These are phyloP conservation scores for Camptophora hylomeconis DNA, from an alignment of 2,329 filamentous ascomycete genomes.

Conservation along the genomic window DNA sequence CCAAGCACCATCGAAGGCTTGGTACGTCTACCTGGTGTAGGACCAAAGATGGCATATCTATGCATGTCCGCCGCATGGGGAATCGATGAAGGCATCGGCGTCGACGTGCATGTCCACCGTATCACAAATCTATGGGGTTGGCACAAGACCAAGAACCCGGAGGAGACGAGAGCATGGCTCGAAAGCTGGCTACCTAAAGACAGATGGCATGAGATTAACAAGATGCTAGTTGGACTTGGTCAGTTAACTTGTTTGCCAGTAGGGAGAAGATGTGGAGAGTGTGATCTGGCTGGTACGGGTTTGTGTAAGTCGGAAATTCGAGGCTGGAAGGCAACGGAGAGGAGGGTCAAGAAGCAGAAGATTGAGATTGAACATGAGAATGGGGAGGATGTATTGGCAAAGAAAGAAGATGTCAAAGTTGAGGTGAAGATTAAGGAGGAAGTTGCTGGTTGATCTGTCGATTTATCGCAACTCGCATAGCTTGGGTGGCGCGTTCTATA, in stretches of 20 bases:
- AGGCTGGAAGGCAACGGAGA: constrained; percentile 38
- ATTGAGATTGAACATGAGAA: constrained; percentile 16
- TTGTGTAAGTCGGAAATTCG: constrained; percentile 62
- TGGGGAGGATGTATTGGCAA: constrained; percentile 21
- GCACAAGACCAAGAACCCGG: constrained; percentile 68
- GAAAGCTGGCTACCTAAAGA: constrained; percentile 75
- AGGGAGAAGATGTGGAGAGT: constrained; percentile 70
- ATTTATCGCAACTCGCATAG: too few species aligned
- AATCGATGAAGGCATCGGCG: constrained; percentile 64
- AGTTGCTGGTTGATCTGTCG: constrained; percentile 1
- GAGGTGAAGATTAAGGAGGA: constrained; percentile 10
- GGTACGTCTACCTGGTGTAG: constrained; percentile 68
- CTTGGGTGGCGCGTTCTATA: too few species aligned
- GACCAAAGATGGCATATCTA: constrained; percentile 89
- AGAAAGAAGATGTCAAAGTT: constrained; percentile 18
- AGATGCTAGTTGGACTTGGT: constrained; percentile 73
- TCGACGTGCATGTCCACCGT: constrained; percentile 88
- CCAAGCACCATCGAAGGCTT: constrained; percentile 65
- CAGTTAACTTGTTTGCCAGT: constrained; percentile 77
- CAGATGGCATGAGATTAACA: constrained; percentile 86
- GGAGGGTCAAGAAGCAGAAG: constrained; percentile 19
- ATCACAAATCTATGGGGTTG: constrained; percentile 93
- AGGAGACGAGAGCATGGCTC: constrained; percentile 64
- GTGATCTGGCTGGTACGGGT: constrained; percentile 61
- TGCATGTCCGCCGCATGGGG: constrained; percentile 69